Conservation (phyloP, 805 yeast species). For the Zygosaccharomyces bailii region DNA sequence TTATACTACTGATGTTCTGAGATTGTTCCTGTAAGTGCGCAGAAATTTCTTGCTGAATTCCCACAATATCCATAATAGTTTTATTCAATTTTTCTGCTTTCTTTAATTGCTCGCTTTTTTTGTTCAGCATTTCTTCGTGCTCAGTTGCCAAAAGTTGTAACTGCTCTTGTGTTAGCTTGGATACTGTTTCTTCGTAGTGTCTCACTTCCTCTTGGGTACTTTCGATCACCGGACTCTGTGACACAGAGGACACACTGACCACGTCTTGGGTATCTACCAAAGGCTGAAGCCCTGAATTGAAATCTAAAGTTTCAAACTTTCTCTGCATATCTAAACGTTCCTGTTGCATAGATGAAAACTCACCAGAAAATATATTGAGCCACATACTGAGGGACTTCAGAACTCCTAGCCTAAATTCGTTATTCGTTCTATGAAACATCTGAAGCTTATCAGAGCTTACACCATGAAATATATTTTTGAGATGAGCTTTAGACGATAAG, state of each 20-base stretch:
- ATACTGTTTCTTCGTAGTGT: constrained; percentile 37
- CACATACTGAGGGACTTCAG: constrained; percentile 46
- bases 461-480: constrained; percentile 31
- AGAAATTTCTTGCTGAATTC: constrained; percentile 69
- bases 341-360: constrained; percentile 48
- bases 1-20: constrained; percentile 58
- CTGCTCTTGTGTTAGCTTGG: constrained; percentile 48
- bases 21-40: constrained; percentile 71
- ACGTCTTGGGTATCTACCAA: constrained; percentile 29
- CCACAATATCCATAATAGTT: constrained; percentile 68
- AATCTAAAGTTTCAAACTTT: constrained; percentile 36
- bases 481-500: constrained; percentile 18
- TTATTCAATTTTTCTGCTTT: constrained; percentile 58
- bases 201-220: constrained; percentile 35
- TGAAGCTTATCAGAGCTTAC: constrained; percentile 36
- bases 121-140: constrained; percentile 50
- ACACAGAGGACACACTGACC: constrained; percentile 30
- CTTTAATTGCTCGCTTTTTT: constrained; percentile 57
- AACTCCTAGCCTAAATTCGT: constrained; percentile 47
- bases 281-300: constrained; percentile 19
- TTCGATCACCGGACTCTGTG: constrained; percentile 25
- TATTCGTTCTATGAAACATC: constrained; percentile 39
- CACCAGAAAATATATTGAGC: constrained; percentile 42
- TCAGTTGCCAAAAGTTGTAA: constrained; percentile 56
- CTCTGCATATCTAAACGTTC: constrained; percentile 44